A percentile compares a stretch with the other conserved stretches of the same genome.
phyloP scores from a whole-genome alignment of 1,284 basidiomycete species.

The Marasmius fiardii region DNA sequence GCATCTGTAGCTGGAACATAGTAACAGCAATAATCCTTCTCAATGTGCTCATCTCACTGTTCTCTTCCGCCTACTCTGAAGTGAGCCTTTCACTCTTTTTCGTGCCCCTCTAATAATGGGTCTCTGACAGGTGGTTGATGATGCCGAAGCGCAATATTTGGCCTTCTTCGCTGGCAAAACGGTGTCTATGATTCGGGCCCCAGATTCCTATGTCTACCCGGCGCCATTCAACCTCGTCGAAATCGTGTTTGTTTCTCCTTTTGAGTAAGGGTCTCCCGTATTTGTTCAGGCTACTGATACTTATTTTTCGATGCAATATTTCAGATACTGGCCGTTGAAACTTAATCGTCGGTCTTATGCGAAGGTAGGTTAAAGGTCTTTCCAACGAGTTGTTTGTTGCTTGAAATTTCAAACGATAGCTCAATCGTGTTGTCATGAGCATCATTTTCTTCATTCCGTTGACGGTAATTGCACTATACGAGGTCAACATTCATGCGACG shows the following conservation, averaged over 20 bases:
- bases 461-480: slow-evolving; percentile 70
- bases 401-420: slow-evolving; percentile 19
- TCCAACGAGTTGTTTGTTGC: not conserved
- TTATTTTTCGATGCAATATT: slow-evolving; percentile 26
- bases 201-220: slow-evolving; percentile 72
- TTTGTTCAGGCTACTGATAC: not conserved
- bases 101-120: not conserved
- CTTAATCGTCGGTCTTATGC: slow-evolving; percentile 51
- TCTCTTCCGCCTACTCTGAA: slow-evolving; percentile 86
- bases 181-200: slow-evolving; percentile 80
- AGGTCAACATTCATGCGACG: slow-evolving; percentile 55
- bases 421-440: slow-evolving; percentile 80
- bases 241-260: slow-evolving; percentile 73
- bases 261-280: slow-evolving; percentile 60
- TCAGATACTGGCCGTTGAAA: slow-evolving; percentile 17
- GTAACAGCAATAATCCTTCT: slow-evolving; percentile 85
- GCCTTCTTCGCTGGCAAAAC: slow-evolving; percentile 89
- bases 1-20: slow-evolving; percentile 70
- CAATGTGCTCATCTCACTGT: slow-evolving; percentile 94
- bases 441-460: slow-evolving; percentile 81
- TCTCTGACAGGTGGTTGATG: slow-evolving; percentile 45
- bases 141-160: slow-evolving; percentile 77
- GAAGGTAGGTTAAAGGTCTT: slow-evolving; percentile 35
- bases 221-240: slow-evolving; percentile 88
- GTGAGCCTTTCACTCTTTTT: slow-evolving; percentile 43